These are phyloP conservation scores for Crithidia expoeki DNA, from an alignment of 208 protist genomes.

Conservation along the genomic window DNA sequence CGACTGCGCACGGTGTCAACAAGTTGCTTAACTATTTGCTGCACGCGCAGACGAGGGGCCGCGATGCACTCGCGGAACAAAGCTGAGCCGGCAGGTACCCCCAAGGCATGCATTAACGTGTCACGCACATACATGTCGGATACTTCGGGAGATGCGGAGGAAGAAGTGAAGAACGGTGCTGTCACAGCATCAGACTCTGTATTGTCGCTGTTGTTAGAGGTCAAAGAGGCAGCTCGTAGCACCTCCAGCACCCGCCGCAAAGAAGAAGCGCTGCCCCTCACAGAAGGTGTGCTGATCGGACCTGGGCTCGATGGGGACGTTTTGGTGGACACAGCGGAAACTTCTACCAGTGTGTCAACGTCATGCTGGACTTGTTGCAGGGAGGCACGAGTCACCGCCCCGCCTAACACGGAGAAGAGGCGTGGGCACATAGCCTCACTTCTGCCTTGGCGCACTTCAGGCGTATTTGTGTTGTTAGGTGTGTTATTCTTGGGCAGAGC, in stretches of 20 bases:
- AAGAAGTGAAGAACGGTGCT: background rate
- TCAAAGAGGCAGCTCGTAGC: background rate
- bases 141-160: background rate
- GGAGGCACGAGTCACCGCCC: conserved; percentile 37
- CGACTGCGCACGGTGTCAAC: conserved; percentile 15
- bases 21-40: conserved; percentile 16
- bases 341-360: conserved; percentile 24
- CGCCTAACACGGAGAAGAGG: conserved; percentile 34
- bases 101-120: conserved; percentile 28
- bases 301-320: background rate
- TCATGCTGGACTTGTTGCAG: conserved; percentile 49
- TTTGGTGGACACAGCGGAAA: conserved; percentile 1
- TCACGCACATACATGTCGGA: background rate
- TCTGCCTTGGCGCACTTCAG: too few species aligned
- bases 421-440: background rate
- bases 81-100: conserved; percentile 41
- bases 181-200: too few species aligned
- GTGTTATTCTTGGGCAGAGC: too few species aligned
- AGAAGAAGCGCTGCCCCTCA: background rate
- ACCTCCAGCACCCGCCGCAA: conserved; percentile 27
- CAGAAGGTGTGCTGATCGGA: background rate
- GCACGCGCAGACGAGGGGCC: conserved; percentile 41
- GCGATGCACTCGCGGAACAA: conserved; percentile 59
- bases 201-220: background rate
- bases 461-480: background rate